Evolutionary conservation across 2,329 filamentous ascomycete species (phyloP), one percentile per base, ranked within the genome.

Genomic region (Arachnomyces sp.): DNA sequence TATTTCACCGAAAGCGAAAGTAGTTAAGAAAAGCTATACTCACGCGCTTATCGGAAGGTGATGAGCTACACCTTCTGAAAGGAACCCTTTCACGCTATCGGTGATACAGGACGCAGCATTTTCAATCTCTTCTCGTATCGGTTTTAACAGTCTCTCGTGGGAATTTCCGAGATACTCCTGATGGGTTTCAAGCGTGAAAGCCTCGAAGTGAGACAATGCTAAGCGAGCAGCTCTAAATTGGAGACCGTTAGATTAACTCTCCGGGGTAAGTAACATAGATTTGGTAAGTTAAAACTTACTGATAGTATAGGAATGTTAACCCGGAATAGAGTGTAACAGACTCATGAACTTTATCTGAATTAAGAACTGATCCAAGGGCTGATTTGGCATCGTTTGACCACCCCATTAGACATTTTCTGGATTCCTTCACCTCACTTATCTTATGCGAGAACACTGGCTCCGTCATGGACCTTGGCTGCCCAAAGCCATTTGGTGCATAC

Each of bases 221-320:
- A 72, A 61, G 14, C 61, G 54, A 3, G 66, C 63, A 3, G 67
- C 63, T 44, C 67, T 72, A 43, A 33, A 28, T 3, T n/a, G 0
- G 25, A 29, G 28, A 3, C 16, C 12, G 33, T 28, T 1, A 40
- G 28, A 25, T 14, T n/a, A n/a, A 32, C 13, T 11, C 7, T 7
- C 33, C 11, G 15, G 16, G 13, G 17, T 4, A 16, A 25, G 21
- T 9, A 25, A 5, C 21, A 5, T 25, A 9, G 21, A 25, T n/a
- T n/a, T n/a, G n/a, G n/a, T n/a, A n/a, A n/a, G 14, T 18, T 12
- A 9, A 13, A 7, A 55, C 68, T 48, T 57, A 74, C 68, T 73
- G 62, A 44, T 73, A 74, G 41, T 72, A 71, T 65, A 74, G 72
- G 44, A 69, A 71, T 50, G 72, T 68, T 46, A 73, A 49, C 31